Percentiles rank a stretch among this genome's conserved stretches.
phyloP scores from a whole-genome alignment of 805 yeast species.

The Candida pini region DNA sequence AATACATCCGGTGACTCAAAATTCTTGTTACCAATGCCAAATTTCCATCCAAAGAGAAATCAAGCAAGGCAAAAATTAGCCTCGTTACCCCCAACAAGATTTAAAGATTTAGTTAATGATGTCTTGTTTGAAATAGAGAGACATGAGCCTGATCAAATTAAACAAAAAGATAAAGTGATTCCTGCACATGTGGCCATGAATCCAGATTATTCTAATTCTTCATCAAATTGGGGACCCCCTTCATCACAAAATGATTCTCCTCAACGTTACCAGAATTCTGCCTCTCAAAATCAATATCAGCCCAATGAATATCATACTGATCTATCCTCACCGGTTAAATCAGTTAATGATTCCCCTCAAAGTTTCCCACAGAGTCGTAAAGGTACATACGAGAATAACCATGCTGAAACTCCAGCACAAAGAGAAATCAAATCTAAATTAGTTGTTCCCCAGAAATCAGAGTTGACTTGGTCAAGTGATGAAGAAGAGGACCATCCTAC shows the following conservation, averaged over 20 bases:
- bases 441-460: conserved; percentile 80
- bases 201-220: conserved; percentile 1
- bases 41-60: conserved; percentile 89
- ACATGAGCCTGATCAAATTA: conserved; percentile 17
- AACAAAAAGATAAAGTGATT: conserved; percentile 10
- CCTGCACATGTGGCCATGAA: conserved; percentile 8
- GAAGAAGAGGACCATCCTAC: conserved; percentile 46
- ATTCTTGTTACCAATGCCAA: conserved; percentile 60
- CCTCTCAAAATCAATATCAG: too few species aligned
- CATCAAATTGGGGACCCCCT: not conserved
- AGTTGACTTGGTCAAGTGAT: conserved; percentile 83
- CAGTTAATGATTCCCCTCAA: not conserved
- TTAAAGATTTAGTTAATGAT: conserved; percentile 87
- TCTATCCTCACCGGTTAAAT: not conserved
- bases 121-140: conserved; percentile 83
- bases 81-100: conserved; percentile 72
- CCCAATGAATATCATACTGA: not conserved
- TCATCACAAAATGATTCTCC: not conserved
- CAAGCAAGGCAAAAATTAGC: conserved; percentile 92
- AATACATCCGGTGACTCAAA: conserved; percentile 50
- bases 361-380: too few species aligned
- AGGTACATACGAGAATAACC: conserved; percentile 4
- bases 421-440: conserved; percentile 49
- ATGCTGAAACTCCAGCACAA: conserved; percentile 26
- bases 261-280: too few species aligned